Evolutionary conservation across 495 filamentous ascomycete species (phyloP), one percentile per base, ranked within the genome.

Genomic region (Penicillium crystallinum): DNA sequence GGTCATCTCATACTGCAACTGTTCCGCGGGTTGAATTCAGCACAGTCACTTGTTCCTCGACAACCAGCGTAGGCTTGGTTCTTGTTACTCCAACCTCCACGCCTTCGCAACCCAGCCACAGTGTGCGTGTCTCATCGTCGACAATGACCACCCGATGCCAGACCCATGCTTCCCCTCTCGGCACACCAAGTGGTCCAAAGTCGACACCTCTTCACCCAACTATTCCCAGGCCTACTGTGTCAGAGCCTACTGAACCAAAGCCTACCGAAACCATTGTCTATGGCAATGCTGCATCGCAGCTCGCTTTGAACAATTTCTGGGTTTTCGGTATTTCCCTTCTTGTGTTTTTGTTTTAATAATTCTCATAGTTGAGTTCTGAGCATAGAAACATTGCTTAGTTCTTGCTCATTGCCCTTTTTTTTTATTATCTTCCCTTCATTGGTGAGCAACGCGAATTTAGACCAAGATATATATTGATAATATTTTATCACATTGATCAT

Each of bases 11-110:
- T 66, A 89, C 85, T 35, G 67, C 84, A 48, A 85, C 81, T 36
- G 84, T 90, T 38, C 88, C 88, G 12, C 82, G 86, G 64, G 81
- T 92, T 38, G 67, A 66, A 41, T 89, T 90, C 78, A 81, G 76
- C 49, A 89, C 85, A 17, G 64, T 66, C 54, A 69, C 71, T 38
- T 59, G 63, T n/a, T 61, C 60, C 39, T 52, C 57, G n/a, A 57
- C 53, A 12, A 68, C 63, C 15, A 60, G 49, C 14, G 62, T 70
- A 23, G 53, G 52, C 14, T 47, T 72, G 22, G 40, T 61, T 0
- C 27, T 38, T 25, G 36, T 31, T 9, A 53, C 44, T 17, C 19
- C 46, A 4, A 21, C 29, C 17, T 35, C n/a, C 9, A 8, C 46
- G n/a, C 36, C 51, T 18, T 39, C 38, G 6, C 5, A 25, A 15